Percentiles rank a stretch among this genome's conserved stretches.
Evolutionary conservation across 768 basidiomycete genomes (phyloP).

Genomic region (Phaffia tasmanica): DNA sequence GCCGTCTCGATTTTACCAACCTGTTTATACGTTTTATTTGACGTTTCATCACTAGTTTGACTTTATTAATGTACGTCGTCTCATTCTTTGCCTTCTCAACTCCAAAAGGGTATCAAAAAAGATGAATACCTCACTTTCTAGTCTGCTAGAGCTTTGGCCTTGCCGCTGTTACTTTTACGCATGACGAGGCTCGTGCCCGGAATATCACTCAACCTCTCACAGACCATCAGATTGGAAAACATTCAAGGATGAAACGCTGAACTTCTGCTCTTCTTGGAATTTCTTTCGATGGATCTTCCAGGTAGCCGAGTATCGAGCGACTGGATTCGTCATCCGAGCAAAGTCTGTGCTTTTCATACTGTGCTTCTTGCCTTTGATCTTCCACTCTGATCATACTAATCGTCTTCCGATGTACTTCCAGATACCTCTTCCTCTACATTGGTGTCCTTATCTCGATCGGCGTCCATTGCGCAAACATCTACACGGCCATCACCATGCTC

Average conservation of each 20-base stretch:
- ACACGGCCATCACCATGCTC: constrained; percentile 93
- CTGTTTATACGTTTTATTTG: not conserved
- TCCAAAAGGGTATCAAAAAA: too few species aligned
- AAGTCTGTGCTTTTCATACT: constrained; percentile 48
- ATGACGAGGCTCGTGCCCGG: too few species aligned
- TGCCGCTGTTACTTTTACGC: too few species aligned
- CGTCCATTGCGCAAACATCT: constrained; percentile 95
- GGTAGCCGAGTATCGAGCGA: constrained; percentile 86
- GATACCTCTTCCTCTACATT: constrained; percentile 87
- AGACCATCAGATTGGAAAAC: too few species aligned
- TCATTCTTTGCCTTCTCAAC: not conserved
- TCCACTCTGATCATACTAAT: not conserved
- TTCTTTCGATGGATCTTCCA: too few species aligned
- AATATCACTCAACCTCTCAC: too few species aligned
- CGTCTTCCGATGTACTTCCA: constrained; percentile 33
- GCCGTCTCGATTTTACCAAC: too few species aligned
- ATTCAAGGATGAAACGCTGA: too few species aligned
- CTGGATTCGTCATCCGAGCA: constrained; percentile 70
- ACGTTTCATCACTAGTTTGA: constrained; percentile 59
- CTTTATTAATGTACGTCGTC: constrained; percentile 68
- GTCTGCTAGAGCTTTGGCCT: too few species aligned
- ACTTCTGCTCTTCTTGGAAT: too few species aligned
- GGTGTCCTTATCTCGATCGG: constrained; percentile 89
- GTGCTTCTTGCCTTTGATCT: not conserved
- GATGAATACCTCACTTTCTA: too few species aligned